These are phyloP conservation scores for Elaeis oleifera DNA, from an alignment of 202 grass and related monocot genomes.

Conservation along the genomic window DNA sequence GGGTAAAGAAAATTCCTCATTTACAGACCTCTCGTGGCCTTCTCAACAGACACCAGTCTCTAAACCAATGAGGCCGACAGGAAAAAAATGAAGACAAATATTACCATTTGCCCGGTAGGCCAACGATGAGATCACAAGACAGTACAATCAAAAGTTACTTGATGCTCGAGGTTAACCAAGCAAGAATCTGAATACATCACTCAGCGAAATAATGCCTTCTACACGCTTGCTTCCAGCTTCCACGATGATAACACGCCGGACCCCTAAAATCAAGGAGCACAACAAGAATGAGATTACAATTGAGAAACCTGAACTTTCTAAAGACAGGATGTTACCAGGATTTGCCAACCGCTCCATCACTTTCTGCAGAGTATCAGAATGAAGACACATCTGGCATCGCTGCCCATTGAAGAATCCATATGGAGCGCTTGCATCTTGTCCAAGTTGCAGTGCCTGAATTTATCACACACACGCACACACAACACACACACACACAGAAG, in stretches of 20 bases:
- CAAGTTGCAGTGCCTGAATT: conserved; percentile 18
- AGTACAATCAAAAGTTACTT: conserved; percentile 2
- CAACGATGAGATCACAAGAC: background rate
- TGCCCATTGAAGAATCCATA: conserved; percentile 10
- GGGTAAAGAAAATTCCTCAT: background rate
- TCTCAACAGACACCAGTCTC: background rate
- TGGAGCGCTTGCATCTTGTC: conserved; percentile 7
- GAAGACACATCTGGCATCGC: conserved; percentile 12
- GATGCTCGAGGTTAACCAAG: conserved; percentile 9
- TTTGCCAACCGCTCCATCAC: conserved; percentile 21
- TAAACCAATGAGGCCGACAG: background rate
- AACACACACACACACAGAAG: background rate
- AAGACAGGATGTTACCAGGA: conserved; percentile 11
- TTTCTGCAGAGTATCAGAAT: conserved; percentile 15
- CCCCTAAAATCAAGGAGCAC: conserved; percentile 4
- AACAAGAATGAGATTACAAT: background rate
- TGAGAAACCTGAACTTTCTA: background rate
- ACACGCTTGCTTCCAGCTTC: conserved; percentile 20
- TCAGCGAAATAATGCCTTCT: conserved; percentile 20
- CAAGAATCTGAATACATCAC: conserved; percentile 29
- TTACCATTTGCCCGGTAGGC: background rate
- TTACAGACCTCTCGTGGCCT: conserved; percentile 6
- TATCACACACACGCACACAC: too few relatives aligned
- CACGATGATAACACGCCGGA: conserved; percentile 12
- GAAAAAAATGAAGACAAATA: background rate